These are phyloP conservation scores for Gigaspora rosea DNA, from an alignment of 192 early-diverging fungal species.

Conservation along the genomic window DNA sequence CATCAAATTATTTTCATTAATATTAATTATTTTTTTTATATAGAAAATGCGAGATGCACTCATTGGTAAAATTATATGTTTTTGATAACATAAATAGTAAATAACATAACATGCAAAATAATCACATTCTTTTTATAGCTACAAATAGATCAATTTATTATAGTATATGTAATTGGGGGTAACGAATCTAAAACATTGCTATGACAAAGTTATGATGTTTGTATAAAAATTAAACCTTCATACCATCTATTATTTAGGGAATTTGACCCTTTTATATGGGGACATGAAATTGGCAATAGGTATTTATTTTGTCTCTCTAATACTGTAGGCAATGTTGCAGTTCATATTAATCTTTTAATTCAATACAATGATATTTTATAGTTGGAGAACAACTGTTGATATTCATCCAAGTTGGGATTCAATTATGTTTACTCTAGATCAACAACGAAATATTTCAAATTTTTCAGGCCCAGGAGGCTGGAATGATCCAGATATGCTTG, in stretches of 20 bases:
- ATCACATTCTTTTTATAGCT: too few species aligned
- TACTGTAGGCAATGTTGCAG: too few species aligned
- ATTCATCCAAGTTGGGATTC: background rate
- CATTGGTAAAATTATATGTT: too few species aligned
- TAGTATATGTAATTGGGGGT: slow-evolving; percentile 53
- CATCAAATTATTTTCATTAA: background rate
- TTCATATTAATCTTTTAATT: background rate
- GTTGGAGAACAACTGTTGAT: slow-evolving; percentile 40
- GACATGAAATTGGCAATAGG: slow-evolving; percentile 39
- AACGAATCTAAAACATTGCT: too few species aligned
- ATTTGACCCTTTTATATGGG: background rate
- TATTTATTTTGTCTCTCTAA: background rate
- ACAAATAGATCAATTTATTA: too few species aligned
- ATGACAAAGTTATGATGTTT: too few species aligned
- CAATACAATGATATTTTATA: background rate
- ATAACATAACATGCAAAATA: too few species aligned
- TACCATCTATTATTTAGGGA: background rate
- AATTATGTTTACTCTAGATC: background rate
- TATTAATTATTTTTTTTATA: too few species aligned
- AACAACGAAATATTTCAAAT: slow-evolving; percentile 5
- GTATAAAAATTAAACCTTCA: too few species aligned
- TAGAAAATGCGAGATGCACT: slow-evolving; percentile 43
- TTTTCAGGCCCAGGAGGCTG: slow-evolving; percentile 46
- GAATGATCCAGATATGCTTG: slow-evolving; percentile 60
- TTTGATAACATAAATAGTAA: too few species aligned